phyloP scores from a whole-genome alignment of 1,284 basidiomycete species.

The Melampsora larici-populina region DNA sequence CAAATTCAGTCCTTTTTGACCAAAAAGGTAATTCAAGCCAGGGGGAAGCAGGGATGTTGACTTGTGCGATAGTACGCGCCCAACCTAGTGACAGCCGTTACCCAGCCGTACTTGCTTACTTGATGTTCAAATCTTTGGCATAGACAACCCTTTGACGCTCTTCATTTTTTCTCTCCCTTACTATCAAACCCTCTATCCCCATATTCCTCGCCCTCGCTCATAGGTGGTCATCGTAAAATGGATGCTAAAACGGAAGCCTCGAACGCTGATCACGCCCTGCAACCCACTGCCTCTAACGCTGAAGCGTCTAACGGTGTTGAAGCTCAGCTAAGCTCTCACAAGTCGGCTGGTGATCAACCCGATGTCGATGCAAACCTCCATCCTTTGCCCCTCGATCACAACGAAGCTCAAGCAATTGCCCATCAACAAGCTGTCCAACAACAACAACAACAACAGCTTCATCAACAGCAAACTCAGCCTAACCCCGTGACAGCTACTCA shows the following conservation, averaged over 20 bases:
- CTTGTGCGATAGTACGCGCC: not conserved
- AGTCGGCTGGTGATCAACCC: conserved; percentile 7
- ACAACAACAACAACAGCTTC: conserved; percentile 7
- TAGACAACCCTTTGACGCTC: not conserved
- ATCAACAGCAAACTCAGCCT: conserved; percentile 20
- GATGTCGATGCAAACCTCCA: not conserved
- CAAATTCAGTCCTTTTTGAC: conserved; percentile 6
- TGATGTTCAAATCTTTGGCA: not conserved
- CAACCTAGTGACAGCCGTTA: not conserved
- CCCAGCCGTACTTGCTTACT: not conserved
- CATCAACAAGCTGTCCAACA: conserved; percentile 15
- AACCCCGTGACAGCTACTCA: conserved; percentile 28
- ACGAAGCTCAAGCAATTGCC: not conserved
- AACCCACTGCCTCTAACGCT: not conserved
- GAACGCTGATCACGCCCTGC: conserved; percentile 1
- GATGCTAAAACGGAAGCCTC: conserved; percentile 7
- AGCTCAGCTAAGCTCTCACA: not conserved
- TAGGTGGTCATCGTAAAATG: conserved; percentile 3
- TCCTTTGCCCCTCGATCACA: conserved; percentile 5
- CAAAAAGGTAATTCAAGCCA: conserved; percentile 8
- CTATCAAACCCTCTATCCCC: not conserved
- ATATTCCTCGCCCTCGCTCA: not conserved
- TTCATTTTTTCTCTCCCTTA: conserved; percentile 30
- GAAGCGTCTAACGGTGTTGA: conserved; percentile 1
- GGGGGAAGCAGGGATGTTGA: conserved; percentile 9